Evolutionary conservation across 1,139 yeast species (phyloP), one percentile per base, ranked within the genome.

Genomic region (Diutina siamensis): DNA sequence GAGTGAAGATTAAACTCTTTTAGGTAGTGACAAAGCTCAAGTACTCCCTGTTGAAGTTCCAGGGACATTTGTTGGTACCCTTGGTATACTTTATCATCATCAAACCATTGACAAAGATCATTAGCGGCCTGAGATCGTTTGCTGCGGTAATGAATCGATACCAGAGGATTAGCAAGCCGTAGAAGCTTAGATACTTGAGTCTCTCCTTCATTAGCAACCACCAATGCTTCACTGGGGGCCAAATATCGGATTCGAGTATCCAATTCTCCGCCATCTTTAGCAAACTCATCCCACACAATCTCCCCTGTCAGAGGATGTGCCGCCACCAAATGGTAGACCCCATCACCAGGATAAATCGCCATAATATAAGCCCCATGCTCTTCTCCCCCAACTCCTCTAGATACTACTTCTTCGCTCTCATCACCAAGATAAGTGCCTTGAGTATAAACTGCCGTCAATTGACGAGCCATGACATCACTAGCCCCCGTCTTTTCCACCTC

Each of bases 381-480:
- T 15, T 25, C 40, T 3, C 19, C 17, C 12, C 28, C 13, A 8
- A 12, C n/a, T 31, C 13, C n/a, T n/a, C n/a, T n/a, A n/a, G n/a
- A n/a, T 25, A 25, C 17, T 17, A 25, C 28, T 15, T 38, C 20
- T 10, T 38, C 42, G 32, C 32, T 25, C 46, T 74, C 80, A 48
- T 77, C 83, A 47, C 80, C 87, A 56, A 85, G 74, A 60, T 83
- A 87, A 0, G 97, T 89, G 0, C 95, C 96, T 47, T 76, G 76
- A 0, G 97, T 86, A 56, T 83, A 87, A 1, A 87, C 80, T 7
- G 79, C 77, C 0, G 92, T 76, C 4, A 89, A 62, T 52, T 77
- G 66, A 44, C 98, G 66, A 46, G 74, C 74, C 64, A 92, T 85
- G 2, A 87, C 71, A 17, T 38, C 42, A 17, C 42, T 38, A 28